Base-by-base conservation (phyloP, 768 basidiomycete species). In the Xerocomus brunneocitrinus region DNA sequence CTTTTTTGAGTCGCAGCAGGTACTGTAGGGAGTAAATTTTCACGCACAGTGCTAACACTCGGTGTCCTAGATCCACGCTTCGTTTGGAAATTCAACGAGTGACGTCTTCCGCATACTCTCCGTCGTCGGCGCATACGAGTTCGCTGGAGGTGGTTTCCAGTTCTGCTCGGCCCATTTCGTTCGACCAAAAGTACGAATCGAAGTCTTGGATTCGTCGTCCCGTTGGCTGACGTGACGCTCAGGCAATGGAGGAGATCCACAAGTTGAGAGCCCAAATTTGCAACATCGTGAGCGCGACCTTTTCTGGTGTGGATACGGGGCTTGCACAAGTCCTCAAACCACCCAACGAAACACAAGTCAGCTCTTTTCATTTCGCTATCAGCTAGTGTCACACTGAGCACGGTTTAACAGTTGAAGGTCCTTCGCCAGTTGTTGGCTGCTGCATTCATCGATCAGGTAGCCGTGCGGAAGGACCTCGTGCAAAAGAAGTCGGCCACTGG, bases 161-260 rank as follows among this genome's bases (percentile, higher is more conserved):
- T 99, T 98, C 69, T 99, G 97, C 67, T 70, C 73, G 10, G 83
- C 89, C 36, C 91, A 98, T 68, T 99, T 97, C 61, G 87, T 98
- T 22, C 77, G 93, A 56, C 79, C 79, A 0, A 98, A 98, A 79
- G 95, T 93, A 62, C 34, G 74, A 45, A 25, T 5, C 5, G 24
- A 31, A n/a, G 3, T 25, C 10, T 43, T 47, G 39, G 12, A 46
- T 48, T 32, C 6, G 16, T 47, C 31, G 27, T 13, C 39, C 28
- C 31, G 8, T 46, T 13, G 5, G 47, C 34, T 58, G 30, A 63
- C 7, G 46, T 39, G 27, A 40, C 28, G 7, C 50, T 28, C 19
- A 98, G 95, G 91, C 93, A 0, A 98, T 99, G 95, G 91, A 97
- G 71, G 97, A 99, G 73, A 95, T 97, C 34, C 97, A 95, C 69